Conservation (phyloP, 164 flowering plant species). For the Stephania yunnanensis region DNA sequence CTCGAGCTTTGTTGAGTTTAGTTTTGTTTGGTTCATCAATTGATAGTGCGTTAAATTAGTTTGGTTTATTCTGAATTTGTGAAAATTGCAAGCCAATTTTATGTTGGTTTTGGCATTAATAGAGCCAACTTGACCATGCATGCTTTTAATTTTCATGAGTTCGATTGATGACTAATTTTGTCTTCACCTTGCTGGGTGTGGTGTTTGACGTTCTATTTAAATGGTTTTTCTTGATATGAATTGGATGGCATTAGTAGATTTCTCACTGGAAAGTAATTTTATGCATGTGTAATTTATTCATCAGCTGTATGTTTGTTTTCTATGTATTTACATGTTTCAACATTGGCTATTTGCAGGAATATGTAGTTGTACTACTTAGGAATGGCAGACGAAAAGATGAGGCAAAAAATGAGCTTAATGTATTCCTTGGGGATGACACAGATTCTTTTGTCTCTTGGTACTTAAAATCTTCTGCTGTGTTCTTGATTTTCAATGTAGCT, state of each 20-base stretch:
- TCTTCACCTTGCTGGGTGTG: background rate
- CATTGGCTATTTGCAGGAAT: constrained; percentile 55
- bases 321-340: constrained; percentile 3
- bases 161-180: background rate
- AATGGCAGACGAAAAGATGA: constrained; percentile 84
- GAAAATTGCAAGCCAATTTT: no score
- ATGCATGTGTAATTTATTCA: background rate
- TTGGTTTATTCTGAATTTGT: no score
- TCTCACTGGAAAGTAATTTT: background rate
- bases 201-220: background rate
- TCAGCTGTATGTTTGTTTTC: background rate
- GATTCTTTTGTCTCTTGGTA: constrained; percentile 83
- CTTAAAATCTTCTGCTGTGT: constrained; percentile 7
- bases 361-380: constrained; percentile 82
- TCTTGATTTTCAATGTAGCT: background rate
- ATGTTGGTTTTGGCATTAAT: no score
- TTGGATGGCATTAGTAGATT: background rate
- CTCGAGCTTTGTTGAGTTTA: no score
- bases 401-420: constrained; percentile 82
- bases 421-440: constrained; percentile 84
- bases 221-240: background rate
- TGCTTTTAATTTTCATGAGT: background rate
- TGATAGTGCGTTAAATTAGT: no score
- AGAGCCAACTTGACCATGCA: no score
- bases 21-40: no score